Percentiles rank a stretch among this genome's conserved stretches.
Evolutionary conservation across 495 filamentous ascomycete species (phyloP).

Genomic region (Chaetomidium leptoderma): DNA sequence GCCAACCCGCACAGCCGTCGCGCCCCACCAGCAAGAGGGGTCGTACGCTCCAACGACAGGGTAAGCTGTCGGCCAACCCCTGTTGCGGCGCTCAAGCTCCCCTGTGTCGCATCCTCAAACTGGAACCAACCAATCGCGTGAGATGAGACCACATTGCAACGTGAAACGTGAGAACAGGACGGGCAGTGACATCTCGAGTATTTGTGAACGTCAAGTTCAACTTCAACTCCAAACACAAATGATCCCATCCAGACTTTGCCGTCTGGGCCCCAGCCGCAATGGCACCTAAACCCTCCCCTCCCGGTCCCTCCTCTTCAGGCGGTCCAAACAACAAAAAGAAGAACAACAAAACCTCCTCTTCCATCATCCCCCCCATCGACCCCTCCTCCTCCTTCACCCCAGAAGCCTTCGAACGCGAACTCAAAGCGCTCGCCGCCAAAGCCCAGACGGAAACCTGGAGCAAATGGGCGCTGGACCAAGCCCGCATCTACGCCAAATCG

Average conservation of each 20-base stretch:
- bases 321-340: not conserved
- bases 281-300: conserved; percentile 16
- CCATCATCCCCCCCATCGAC: conserved; percentile 14
- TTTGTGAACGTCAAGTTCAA: not conserved
- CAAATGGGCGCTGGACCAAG: conserved; percentile 34
- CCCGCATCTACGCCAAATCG: conserved; percentile 37
- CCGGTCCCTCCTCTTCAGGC: not conserved
- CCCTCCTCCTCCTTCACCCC: conserved; percentile 36
- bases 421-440: conserved; percentile 47
- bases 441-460: conserved; percentile 45
- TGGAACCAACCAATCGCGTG: conserved; percentile 15
- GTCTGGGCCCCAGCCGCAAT: conserved; percentile 7
- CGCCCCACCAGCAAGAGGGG: conserved; percentile 1
- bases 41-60: conserved; percentile 5
- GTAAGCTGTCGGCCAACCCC: not conserved
- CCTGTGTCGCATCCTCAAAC: conserved; percentile 15
- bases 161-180: not conserved
- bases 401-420: conserved; percentile 49
- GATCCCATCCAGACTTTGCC: not conserved
- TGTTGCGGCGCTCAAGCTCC: conserved; percentile 15
- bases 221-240: conserved; percentile 5
- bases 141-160: conserved; percentile 24
- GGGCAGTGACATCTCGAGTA: not conserved
- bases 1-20: not conserved
- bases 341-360: not conserved